Evolutionary conservation across 352 stramenopile genomes (phyloP).

Genomic region (Pythium rhizo-oryzae): DNA sequence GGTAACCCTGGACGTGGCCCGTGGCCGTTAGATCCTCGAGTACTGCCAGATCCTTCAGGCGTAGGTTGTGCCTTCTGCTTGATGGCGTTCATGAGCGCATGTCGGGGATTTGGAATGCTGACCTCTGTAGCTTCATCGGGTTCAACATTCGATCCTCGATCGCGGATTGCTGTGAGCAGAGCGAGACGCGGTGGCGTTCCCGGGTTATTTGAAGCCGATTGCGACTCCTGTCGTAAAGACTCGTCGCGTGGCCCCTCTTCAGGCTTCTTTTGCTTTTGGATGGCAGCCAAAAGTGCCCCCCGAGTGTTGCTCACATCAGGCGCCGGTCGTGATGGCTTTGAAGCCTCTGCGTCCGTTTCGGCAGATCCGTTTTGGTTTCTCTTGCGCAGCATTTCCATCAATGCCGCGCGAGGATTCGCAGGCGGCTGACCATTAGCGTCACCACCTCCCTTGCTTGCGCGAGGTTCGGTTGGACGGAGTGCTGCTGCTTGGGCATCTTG

Average conservation of each 20-base stretch:
- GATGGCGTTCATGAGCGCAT: neutral
- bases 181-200: neutral
- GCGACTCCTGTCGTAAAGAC: neutral
- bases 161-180: constrained; percentile 16
- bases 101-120: neutral
- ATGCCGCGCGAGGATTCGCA: constrained; percentile 11
- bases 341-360: neutral
- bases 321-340: neutral
- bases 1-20: neutral
- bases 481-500: neutral
- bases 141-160: neutral
- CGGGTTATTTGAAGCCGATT: neutral
- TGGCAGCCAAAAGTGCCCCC: constrained; percentile 5
- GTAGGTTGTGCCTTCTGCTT: neutral
- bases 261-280: constrained; percentile 1
- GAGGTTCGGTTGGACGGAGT: neutral
- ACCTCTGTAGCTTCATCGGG: neutral
- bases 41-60: neutral
- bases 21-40: neutral
- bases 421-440: neutral
- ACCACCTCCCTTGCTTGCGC: neutral
- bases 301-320: neutral
- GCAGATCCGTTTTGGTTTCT: neutral
- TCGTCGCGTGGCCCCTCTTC: neutral
- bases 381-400: constrained; percentile 25